Evolutionary conservation across 2,329 filamentous ascomycete genomes (phyloP), one percentile per base, ranked within the genome.

Genomic region (Drechmeria coniospora): DNA sequence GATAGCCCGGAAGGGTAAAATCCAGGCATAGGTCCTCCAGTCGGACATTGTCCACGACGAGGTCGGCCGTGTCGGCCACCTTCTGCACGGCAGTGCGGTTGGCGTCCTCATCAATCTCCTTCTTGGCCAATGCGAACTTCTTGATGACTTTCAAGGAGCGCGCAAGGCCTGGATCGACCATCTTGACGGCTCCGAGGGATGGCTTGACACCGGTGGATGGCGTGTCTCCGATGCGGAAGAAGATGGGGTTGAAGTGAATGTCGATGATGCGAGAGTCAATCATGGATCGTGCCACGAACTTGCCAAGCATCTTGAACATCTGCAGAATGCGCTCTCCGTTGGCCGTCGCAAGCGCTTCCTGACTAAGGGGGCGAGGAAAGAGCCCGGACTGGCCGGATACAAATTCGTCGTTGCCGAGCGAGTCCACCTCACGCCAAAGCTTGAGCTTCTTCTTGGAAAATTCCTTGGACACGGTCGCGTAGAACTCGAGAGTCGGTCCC

Each of bases 211-310:
- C 63, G 4, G 56, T 53, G 2, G 71, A 56, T 1, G 55, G 51
- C 3, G 72, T 65, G 41, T 92, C 80, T 11, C 81, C 82, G 37
- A 94, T 80, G 32, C 87, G 81, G 74, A 98, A 98, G 60, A 98
- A 94, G 5, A 84, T 92, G 2, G 90, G 81, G 47, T 94, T 98
- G 56, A 98, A 90, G 31, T 87, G 90, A 39, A 98, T 75, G 44
- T 98, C 90, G 40, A 98, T 94, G 48, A 98, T 95, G 29, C 90
- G 74, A 1, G 87, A 94, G 50, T 98, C 90, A 29, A 98, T 77
- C 90, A 98, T 95, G 1, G 90, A 94, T 27, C 90, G 75, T 17
- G 92, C 90, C 26, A 95, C 86, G 50, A 98, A 98, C 47, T 94
- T 95, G 41, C 90, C 90, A 14, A 98, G 74, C 46, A 87, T 79